Conservation (phyloP, 192 early-diverging fungal species). For the Coemansia sp. region DNA sequence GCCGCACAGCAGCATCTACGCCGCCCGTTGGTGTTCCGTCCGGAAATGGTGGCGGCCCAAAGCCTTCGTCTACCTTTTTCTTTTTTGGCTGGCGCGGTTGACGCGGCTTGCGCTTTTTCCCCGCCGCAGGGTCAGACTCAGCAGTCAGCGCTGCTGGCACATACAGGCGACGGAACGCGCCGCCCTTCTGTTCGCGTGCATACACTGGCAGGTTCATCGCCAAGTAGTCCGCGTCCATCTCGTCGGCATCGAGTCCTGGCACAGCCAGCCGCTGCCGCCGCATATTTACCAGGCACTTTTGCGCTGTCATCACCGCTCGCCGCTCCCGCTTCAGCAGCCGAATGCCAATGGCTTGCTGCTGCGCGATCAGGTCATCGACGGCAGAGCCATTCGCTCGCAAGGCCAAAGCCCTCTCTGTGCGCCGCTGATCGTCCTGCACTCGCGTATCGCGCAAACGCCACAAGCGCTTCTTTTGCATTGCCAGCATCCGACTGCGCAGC, state of each 20-base stretch:
- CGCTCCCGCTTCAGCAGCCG: conserved; percentile 24
- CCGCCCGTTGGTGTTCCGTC: conserved; percentile 1
- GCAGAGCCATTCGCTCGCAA: conserved; percentile 1
- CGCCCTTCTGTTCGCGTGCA: conserved; percentile 25
- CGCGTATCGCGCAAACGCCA: conserved; percentile 44
- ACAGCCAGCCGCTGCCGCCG: conserved; percentile 36
- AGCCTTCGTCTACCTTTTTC: conserved; percentile 4
- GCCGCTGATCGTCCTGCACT: conserved; percentile 30
- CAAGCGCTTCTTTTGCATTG: conserved; percentile 28
- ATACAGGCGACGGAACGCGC: conserved; percentile 26
- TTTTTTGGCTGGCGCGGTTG: conserved; percentile 42
- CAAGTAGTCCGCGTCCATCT: conserved; percentile 47
- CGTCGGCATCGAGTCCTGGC: conserved; percentile 30
- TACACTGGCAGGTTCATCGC: conserved; percentile 43
- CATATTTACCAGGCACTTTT: conserved; percentile 33
- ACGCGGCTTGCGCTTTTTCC: conserved; percentile 44
- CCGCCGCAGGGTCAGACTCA: conserved; percentile 10
- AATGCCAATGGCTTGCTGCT: conserved; percentile 13
- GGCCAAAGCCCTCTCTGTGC: conserved; percentile 4
- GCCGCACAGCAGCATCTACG: not conserved
- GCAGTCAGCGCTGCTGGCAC: conserved; percentile 22
- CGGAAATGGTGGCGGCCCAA: not conserved
- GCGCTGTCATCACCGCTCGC: conserved; percentile 19
- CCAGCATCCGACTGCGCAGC: conserved; percentile 37
- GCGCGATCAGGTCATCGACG: conserved; percentile 23